Conservation (phyloP, 2,329 filamentous ascomycete genomes). For the Ascochyta fabae region DNA sequence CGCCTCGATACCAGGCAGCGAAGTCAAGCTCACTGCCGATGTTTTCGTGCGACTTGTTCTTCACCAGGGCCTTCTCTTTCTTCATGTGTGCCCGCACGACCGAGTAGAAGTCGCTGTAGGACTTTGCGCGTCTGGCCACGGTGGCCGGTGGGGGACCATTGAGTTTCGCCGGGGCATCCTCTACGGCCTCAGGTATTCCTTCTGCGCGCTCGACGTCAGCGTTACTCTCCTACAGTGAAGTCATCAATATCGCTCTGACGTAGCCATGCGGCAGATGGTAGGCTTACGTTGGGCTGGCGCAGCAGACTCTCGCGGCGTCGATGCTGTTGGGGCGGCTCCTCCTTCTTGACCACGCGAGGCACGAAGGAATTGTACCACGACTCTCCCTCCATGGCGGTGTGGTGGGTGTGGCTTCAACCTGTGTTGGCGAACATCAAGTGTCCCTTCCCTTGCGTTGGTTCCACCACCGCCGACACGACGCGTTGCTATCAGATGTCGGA, state of each 20-base stretch:
- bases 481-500: constrained; percentile 15
- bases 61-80: constrained; percentile 55
- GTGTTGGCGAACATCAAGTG: constrained; percentile 4
- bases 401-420: constrained; percentile 12
- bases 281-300: constrained; percentile 58
- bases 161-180: constrained; percentile 60
- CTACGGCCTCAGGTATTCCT: constrained; percentile 64
- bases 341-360: constrained; percentile 64
- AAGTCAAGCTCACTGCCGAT: constrained; percentile 67
- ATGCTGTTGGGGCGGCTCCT: constrained; percentile 57
- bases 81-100: constrained; percentile 64
- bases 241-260: constrained; percentile 49
- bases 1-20: constrained; percentile 62
- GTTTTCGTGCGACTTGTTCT: constrained; percentile 49
- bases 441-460: constrained; percentile 2
- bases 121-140: constrained; percentile 71
- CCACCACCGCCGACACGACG: constrained; percentile 5
- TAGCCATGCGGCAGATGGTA: constrained; percentile 41
- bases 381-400: constrained; percentile 69
- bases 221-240: constrained; percentile 59
- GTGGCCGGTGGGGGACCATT: constrained; percentile 71
- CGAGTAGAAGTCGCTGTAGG: constrained; percentile 79
- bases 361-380: constrained; percentile 80
- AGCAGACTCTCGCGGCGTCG: constrained; percentile 73
- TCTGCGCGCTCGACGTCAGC: constrained; percentile 61